phyloP scores from a whole-genome alignment of 306 rosid genomes.

The Cucurbita argyrosperma region DNA sequence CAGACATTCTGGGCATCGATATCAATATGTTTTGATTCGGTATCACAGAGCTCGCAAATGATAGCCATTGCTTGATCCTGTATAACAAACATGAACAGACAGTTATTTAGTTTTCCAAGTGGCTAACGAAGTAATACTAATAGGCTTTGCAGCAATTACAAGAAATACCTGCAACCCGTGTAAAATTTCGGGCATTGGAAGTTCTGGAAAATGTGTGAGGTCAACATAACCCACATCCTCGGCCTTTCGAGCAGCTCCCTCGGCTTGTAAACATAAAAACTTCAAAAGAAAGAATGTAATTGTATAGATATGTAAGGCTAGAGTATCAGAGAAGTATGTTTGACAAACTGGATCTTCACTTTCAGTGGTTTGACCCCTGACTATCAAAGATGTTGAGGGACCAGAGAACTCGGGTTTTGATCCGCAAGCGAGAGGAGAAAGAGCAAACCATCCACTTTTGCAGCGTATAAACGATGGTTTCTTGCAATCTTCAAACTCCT shows the following conservation, averaged over 20 bases:
- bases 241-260: constrained; percentile 80
- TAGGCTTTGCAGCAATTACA: background rate
- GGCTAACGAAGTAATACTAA: background rate
- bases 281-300: constrained; percentile 60
- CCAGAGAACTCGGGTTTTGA: constrained; percentile 42
- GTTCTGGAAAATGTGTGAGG: constrained; percentile 90
- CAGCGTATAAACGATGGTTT: constrained; percentile 59
- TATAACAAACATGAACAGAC: constrained; percentile 10
- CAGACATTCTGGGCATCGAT: constrained; percentile 36
- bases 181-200: constrained; percentile 91
- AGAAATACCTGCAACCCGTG: constrained; percentile 70
- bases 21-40: constrained; percentile 30
- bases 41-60: constrained; percentile 47
- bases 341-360: constrained; percentile 24
- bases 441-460: constrained; percentile 80
- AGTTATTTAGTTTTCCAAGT: background rate
- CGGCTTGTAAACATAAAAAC: constrained; percentile 82
- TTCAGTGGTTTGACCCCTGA: constrained; percentile 34
- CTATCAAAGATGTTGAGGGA: constrained; percentile 24
- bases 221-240: constrained; percentile 88
- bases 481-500: constrained; percentile 53
- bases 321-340: constrained; percentile 54
- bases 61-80: constrained; percentile 79
- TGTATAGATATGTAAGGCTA: constrained; percentile 67
- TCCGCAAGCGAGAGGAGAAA: constrained; percentile 52